Conservation (phyloP, 345 rosid genomes). For the Ricinus communis region DNA sequence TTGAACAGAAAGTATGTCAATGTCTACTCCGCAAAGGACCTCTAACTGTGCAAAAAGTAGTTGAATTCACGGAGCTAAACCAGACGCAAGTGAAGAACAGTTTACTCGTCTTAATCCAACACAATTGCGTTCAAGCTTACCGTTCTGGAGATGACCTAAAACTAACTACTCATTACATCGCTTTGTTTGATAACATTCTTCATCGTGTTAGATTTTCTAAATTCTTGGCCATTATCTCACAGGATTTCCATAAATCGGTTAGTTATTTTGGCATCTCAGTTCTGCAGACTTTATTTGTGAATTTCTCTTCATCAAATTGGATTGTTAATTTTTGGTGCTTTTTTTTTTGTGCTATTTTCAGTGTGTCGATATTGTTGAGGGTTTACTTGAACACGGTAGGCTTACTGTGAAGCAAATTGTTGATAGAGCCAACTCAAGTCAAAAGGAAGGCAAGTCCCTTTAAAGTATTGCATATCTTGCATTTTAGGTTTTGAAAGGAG, state of each 20-base stretch:
- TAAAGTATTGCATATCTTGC: neutral
- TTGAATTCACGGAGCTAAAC: slow-evolving; percentile 45
- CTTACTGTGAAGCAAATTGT: slow-evolving; percentile 69
- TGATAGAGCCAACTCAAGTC: slow-evolving; percentile 48
- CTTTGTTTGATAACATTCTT: slow-evolving; percentile 57
- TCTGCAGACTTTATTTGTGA: no score
- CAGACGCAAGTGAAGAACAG: slow-evolving; percentile 56
- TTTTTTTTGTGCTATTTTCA: slow-evolving; percentile 33
- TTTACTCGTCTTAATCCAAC: slow-evolving; percentile 71
- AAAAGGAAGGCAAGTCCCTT: slow-evolving; percentile 44
- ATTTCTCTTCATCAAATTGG: neutral
- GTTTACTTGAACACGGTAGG: slow-evolving; percentile 80
- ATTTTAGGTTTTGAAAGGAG: no score
- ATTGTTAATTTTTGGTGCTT: slow-evolving; percentile 1
- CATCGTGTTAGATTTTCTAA: slow-evolving; percentile 74
- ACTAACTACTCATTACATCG: slow-evolving; percentile 52
- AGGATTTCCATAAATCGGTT: slow-evolving; percentile 59
- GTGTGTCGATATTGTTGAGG: slow-evolving; percentile 67
- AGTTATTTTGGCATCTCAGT: slow-evolving; percentile 15
- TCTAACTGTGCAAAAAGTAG: slow-evolving; percentile 44
- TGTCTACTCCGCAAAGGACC: slow-evolving; percentile 74
- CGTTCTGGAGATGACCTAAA: slow-evolving; percentile 43
- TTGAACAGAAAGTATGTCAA: slow-evolving; percentile 73
- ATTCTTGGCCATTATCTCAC: slow-evolving; percentile 49
- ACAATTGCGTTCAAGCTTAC: slow-evolving; percentile 83